Percentiles rank a stretch among this genome's conserved stretches.
phyloP scores from a whole-genome alignment of 352 stramenopile species.

The Pythium guiyangense region DNA sequence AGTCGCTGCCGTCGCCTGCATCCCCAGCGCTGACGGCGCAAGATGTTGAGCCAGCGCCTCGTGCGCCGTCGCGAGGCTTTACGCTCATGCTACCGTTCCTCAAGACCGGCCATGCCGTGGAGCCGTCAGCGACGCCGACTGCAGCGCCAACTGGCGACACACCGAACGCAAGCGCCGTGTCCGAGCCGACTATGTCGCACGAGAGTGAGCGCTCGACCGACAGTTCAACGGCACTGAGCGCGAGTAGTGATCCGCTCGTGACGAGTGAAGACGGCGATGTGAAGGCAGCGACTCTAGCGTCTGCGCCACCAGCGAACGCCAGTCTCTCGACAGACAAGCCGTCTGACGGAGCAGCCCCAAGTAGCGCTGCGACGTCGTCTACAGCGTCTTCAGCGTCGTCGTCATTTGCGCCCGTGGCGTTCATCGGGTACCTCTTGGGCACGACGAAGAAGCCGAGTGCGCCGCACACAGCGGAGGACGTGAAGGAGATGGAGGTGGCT shows the following conservation, averaged over 20 bases:
- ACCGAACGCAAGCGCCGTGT: conserved; percentile 11
- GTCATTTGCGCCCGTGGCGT: conserved; percentile 9
- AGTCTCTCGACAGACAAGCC: not conserved
- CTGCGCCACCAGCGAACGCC: not conserved
- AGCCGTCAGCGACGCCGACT: not conserved
- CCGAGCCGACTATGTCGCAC: conserved; percentile 5
- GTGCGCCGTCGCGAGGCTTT: conserved; percentile 30
- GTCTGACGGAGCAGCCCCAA: not conserved
- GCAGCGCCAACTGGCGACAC: not conserved
- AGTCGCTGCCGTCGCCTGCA: conserved; percentile 1
- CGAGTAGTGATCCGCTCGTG: not conserved
- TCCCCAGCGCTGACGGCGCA: not conserved
- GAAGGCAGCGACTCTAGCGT: not conserved
- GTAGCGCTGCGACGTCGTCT: not conserved
- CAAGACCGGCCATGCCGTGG: conserved; percentile 24
- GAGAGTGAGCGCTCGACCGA: conserved; percentile 9
- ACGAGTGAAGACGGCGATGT: not conserved
- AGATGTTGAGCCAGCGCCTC: not conserved
- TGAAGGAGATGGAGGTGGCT: conserved; percentile 8
- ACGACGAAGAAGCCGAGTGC: conserved; percentile 4
- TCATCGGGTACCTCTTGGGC: conserved; percentile 10
- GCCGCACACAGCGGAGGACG: conserved; percentile 5
- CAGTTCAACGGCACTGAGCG: conserved; percentile 9
- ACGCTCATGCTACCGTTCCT: conserved; percentile 51
- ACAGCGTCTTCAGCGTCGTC: not conserved